Percentiles rank a stretch among this genome's conserved stretches.
phyloP scores from a whole-genome alignment of 1,139 yeast species.

The Pichia norvegensis region DNA sequence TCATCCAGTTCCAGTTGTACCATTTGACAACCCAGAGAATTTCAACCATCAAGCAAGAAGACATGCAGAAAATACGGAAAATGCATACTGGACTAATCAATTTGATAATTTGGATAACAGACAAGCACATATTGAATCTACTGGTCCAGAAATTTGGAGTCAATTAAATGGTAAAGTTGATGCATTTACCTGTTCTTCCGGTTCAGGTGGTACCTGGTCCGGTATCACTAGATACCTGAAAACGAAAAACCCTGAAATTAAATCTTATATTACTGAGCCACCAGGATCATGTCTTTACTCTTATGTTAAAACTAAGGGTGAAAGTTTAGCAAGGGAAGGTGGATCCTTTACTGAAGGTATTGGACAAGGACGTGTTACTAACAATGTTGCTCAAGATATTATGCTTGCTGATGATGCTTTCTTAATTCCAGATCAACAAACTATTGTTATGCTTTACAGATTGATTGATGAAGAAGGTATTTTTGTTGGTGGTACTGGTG shows the following conservation, averaged over 20 bases:
- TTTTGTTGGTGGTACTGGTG: conserved; percentile 80
- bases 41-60: conserved; percentile 80
- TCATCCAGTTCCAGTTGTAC: conserved; percentile 84
- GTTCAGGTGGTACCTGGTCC: conserved; percentile 88
- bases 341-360: conserved; percentile 90
- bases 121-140: conserved; percentile 82
- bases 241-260: conserved; percentile 31
- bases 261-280: conserved; percentile 77
- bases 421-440: conserved; percentile 62
- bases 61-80: conserved; percentile 65
- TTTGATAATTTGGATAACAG: conserved; percentile 83
- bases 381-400: conserved; percentile 66
- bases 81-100: conserved; percentile 90
- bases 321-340: conserved; percentile 48
- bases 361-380: conserved; percentile 91
- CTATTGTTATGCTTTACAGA: conserved; percentile 73
- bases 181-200: conserved; percentile 84
- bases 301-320: conserved; percentile 46
- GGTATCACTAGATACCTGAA: conserved; percentile 74
- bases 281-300: conserved; percentile 86
- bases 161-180: conserved; percentile 75
- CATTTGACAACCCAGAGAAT: conserved; percentile 71
- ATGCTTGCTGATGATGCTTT: conserved; percentile 67
- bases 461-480: conserved; percentile 84
- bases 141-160: conserved; percentile 93